phyloP scores from a whole-genome alignment of 208 protist genomes.

The Acanthamoeba castellanii region DNA sequence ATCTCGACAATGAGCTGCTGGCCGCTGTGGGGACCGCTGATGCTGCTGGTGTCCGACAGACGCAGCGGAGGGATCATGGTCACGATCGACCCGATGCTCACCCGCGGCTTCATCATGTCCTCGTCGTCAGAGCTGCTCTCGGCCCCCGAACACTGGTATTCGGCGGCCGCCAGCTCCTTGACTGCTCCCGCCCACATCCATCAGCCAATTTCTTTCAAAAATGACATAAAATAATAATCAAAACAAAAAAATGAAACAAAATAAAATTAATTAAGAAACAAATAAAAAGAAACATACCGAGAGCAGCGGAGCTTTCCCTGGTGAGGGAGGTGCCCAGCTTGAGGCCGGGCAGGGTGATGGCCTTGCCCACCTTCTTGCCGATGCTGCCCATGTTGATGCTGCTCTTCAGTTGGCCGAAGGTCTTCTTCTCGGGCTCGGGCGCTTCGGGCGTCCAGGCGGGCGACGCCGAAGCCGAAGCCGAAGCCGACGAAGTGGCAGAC shows the following conservation, averaged over 20 bases:
- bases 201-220: background rate
- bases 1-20: background rate
- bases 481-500: background rate
- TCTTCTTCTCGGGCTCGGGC: background rate
- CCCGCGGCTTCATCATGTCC: constrained; percentile 1
- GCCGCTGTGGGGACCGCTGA: background rate
- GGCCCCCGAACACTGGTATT: background rate
- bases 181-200: background rate
- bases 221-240: background rate
- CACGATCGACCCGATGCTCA: constrained; percentile 45
- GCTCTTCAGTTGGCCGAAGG: constrained; percentile 12
- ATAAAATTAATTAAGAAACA: too few relatives aligned
- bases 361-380: constrained; percentile 54
- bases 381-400: constrained; percentile 49
- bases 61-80: constrained; percentile 12
- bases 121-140: background rate
- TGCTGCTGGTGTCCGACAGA: background rate
- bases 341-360: constrained; percentile 8
- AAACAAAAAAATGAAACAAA: too few relatives aligned
- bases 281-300: background rate
- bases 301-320: background rate
- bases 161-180: background rate
- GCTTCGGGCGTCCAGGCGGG: background rate
- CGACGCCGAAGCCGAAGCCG: background rate
- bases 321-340: background rate